Evolutionary conservation across 768 basidiomycete species (phyloP).

Genomic region (Macrolepiota albuminosa): DNA sequence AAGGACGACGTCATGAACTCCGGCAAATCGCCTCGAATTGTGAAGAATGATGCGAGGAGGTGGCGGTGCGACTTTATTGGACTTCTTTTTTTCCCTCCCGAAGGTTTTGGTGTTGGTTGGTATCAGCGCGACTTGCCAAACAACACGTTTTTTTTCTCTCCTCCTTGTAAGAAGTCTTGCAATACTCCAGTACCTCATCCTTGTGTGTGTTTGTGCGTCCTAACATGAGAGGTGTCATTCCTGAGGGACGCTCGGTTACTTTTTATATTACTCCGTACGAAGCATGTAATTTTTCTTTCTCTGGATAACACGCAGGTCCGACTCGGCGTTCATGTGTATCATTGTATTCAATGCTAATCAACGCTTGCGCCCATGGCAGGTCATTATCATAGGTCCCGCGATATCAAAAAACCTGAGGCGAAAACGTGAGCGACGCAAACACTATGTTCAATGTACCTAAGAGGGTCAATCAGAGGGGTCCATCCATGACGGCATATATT

Average conservation of each 20-base stretch:
- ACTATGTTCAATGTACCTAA: too few relatives aligned
- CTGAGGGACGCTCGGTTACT: too few relatives aligned
- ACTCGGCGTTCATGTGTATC: background rate
- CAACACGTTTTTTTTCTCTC: background rate
- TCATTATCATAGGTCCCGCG: too few relatives aligned
- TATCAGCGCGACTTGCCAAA: conserved; percentile 1
- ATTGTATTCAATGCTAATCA: background rate
- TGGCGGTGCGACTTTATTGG: background rate
- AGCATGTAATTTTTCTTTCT: background rate
- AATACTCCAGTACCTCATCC: too few relatives aligned
- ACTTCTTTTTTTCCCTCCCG: background rate
- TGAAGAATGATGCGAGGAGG: background rate
- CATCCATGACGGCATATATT: background rate
- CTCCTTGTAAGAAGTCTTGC: background rate
- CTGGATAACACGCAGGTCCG: background rate
- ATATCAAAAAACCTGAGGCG: background rate
- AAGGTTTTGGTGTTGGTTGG: background rate
- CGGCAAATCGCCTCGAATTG: background rate
- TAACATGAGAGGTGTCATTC: too few relatives aligned
- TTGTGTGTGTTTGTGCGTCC: too few relatives aligned
- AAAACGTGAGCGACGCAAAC: background rate
- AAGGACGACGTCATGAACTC: background rate
- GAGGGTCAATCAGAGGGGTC: background rate
- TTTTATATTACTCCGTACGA: background rate
- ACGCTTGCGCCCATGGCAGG: background rate